phyloP scores from a whole-genome alignment of 768 basidiomycete species.

The Multifurca ochricompacta region DNA sequence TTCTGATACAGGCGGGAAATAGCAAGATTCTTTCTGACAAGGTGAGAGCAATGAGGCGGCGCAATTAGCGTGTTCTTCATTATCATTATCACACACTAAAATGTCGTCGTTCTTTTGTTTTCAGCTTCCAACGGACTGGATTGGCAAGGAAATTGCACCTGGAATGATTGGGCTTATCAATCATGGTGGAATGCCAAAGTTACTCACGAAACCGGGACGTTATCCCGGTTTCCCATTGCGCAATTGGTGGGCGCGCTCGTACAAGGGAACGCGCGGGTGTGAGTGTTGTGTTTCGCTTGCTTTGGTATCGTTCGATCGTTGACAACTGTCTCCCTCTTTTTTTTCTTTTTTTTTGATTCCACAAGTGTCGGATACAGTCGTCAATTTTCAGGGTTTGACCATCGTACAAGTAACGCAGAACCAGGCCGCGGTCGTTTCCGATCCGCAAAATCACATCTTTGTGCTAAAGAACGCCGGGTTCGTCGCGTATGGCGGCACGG shows the following conservation, averaged over 20 bases:
- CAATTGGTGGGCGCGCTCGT: conserved; percentile 82
- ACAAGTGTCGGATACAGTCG: conserved; percentile 72
- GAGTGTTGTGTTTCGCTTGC: too few species aligned
- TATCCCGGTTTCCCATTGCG: conserved; percentile 70
- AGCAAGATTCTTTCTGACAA: conserved; percentile 57
- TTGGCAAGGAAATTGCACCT: conserved; percentile 62
- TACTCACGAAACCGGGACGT: conserved; percentile 65
- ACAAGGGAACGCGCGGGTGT: conserved; percentile 63
- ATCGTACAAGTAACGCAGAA: conserved; percentile 88
- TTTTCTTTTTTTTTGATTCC: not conserved
- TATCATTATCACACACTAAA: not conserved
- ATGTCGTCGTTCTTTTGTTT: not conserved
- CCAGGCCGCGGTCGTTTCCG: conserved; percentile 70
- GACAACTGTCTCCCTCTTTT: too few species aligned
- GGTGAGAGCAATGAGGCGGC: conserved; percentile 24
- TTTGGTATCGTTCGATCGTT: too few species aligned
- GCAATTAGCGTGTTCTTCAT: not conserved
- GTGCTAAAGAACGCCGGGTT: conserved; percentile 75
- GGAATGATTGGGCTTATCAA: conserved; percentile 70
- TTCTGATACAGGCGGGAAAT: conserved; percentile 43
- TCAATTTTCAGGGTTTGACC: conserved; percentile 72
- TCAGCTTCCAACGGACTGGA: conserved; percentile 59
- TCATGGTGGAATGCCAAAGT: conserved; percentile 75
- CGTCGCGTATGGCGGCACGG: conserved; percentile 68
- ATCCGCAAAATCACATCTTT: conserved; percentile 72